phyloP scores from a whole-genome alignment of 805 yeast genomes.

The Priceomyces medius region DNA sequence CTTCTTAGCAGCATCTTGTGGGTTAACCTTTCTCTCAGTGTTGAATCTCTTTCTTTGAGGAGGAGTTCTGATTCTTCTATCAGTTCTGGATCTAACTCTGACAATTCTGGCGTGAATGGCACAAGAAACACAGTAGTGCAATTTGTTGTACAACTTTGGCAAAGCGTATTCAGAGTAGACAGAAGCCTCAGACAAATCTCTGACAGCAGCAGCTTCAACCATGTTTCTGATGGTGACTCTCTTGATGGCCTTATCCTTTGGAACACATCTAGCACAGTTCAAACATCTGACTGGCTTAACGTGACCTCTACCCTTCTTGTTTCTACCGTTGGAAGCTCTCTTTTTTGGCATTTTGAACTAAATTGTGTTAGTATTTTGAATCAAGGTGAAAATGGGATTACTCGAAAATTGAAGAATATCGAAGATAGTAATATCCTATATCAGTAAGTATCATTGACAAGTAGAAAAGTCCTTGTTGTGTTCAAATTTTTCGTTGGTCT shows the following conservation, averaged over 20 bases:
- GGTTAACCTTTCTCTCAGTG: constrained; percentile 93
- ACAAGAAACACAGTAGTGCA: constrained; percentile 99
- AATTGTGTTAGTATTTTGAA: constrained; percentile 21
- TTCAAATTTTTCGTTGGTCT: too few relatives aligned
- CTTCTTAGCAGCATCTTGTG: constrained; percentile 96
- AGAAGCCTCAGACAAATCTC: constrained; percentile 99
- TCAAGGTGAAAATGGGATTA: background rate
- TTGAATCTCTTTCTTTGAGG: constrained; percentile 99
- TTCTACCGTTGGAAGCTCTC: constrained; percentile 99
- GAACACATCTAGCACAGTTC: constrained; percentile 99
- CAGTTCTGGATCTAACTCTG: constrained; percentile 98
- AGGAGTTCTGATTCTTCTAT: constrained; percentile 98
- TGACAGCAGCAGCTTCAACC: constrained; percentile 99
- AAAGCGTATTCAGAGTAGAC: constrained; percentile 98
- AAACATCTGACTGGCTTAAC: constrained; percentile 99
- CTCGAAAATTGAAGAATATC: background rate
- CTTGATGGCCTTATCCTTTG: constrained; percentile 99
- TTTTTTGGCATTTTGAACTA: constrained; percentile 91
- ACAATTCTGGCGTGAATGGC: constrained; percentile 99
- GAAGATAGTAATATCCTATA: background rate
- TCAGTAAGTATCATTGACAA: too few relatives aligned
- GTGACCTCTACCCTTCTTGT: constrained; percentile 99
- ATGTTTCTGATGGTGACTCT: constrained; percentile 99
- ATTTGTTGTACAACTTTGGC: constrained; percentile 99
- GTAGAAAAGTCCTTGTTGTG: too few relatives aligned